Percentiles rank a stretch among this genome's conserved stretches.
These are phyloP conservation scores for Fusarium irregulare DNA, from an alignment of 2,329 filamentous ascomycete genomes.

Conservation along the genomic window DNA sequence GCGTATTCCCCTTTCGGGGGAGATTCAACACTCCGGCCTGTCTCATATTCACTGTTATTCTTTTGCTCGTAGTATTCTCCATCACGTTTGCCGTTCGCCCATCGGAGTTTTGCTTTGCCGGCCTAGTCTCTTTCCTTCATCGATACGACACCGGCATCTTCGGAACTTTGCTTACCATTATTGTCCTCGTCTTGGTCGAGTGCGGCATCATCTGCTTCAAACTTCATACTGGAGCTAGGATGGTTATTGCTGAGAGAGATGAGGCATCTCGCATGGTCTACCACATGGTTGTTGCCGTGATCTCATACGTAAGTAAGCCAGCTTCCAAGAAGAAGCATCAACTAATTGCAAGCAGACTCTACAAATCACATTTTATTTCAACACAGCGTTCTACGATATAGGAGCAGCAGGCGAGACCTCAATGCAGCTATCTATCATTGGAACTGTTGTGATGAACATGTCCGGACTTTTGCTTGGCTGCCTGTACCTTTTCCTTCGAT, in stretches of 20 bases:
- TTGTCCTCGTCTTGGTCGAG: conserved; percentile 62
- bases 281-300: conserved; percentile 68
- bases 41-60: conserved; percentile 60
- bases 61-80: conserved; percentile 67
- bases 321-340: background rate
- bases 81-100: conserved; percentile 67
- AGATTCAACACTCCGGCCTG: conserved; percentile 71
- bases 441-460: conserved; percentile 73
- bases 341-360: conserved; percentile 61
- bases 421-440: conserved; percentile 68
- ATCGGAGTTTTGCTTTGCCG: conserved; percentile 72
- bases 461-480: conserved; percentile 73
- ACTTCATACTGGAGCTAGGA: conserved; percentile 63
- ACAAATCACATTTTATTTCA: conserved; percentile 72
- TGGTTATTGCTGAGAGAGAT: conserved; percentile 70
- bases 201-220: conserved; percentile 67
- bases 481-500: conserved; percentile 74
- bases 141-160: conserved; percentile 70
- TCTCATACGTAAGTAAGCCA: conserved; percentile 64
- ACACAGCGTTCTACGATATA: conserved; percentile 60
- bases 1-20: conserved; percentile 67
- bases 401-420: conserved; percentile 53
- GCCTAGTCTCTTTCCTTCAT: conserved; percentile 74
- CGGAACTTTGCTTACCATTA: conserved; percentile 62
- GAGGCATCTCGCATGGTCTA: conserved; percentile 77